Base-by-base conservation (phyloP, 2,329 filamentous ascomycete genomes). In the Corinectria fuckeliana region DNA sequence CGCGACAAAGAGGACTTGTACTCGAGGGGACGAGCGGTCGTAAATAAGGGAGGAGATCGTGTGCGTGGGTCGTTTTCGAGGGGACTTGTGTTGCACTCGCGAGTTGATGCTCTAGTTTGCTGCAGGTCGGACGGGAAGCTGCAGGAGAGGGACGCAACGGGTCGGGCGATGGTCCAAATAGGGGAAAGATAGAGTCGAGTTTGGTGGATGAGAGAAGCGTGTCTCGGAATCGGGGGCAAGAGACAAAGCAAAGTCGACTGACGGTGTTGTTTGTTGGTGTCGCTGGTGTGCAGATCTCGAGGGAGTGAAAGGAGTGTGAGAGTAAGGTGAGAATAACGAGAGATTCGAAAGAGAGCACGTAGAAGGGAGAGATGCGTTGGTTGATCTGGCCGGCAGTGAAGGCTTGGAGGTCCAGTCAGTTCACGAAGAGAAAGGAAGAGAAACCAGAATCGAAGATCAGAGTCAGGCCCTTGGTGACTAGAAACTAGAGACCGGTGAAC, bases 141-240 rank as follows among this genome's bases (percentile, higher is more conserved):
- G 63, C 71, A 74, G 71, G 49, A 58, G 51, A 61, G 48, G 58
- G 58, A 54, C 60, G 56, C 61, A 62, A 62, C 58, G 54, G 58
- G 56, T 62, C 61, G 57, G 52, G 44, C 53, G 51, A 54, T 38
- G 59, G 42, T 49, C 60, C 61, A 61, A 58, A 65, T 61, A 45
- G 52, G 63, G 63, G 66, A 66, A 59, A 30, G 56, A 61, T 56
- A 38, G 49, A 67, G 68, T 54, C 58, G 66, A 59, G 59, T 52
- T 49, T 60, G 56, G 34, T 51, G 53, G 58, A 45, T 58, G 63
- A 68, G 60, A 62, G n/a, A 65, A 16, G 67, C 41, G 50, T 69
- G 68, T 70, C 68, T 70, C 63, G 69, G 65, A 65, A 55, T 68
- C 50, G 61, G 49, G 47, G 64, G 56, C 50, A 51, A 67, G 44